Conservation (phyloP, 352 stramenopile genomes). For the Phytophthora nicotianae region DNA sequence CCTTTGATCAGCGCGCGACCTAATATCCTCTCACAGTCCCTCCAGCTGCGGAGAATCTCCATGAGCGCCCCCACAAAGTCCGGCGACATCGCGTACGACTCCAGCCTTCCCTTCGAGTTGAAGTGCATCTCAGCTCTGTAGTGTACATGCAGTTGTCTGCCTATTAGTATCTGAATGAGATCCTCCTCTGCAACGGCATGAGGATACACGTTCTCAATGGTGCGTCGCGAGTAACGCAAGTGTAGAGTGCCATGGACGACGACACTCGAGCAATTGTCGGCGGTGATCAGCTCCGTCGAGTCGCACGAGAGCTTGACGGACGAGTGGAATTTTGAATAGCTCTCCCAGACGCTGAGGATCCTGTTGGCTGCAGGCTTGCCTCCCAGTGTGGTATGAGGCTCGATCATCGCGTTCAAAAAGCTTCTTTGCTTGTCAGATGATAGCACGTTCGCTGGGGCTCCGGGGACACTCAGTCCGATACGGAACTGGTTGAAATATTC, state of each 20-base stretch:
- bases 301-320: conserved; percentile 36
- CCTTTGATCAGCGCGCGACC: conserved; percentile 37
- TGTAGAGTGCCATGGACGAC: conserved; percentile 39
- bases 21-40: conserved; percentile 46
- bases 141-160: conserved; percentile 44
- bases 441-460: neutral
- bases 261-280: conserved; percentile 32
- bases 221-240: conserved; percentile 50
- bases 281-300: conserved; percentile 29
- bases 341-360: conserved; percentile 34
- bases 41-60: conserved; percentile 41
- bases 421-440: conserved; percentile 22
- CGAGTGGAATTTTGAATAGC: conserved; percentile 37
- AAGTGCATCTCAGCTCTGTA: conserved; percentile 57
- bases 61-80: conserved; percentile 45
- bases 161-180: conserved; percentile 53
- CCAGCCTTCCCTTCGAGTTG: conserved; percentile 32
- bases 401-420: conserved; percentile 34
- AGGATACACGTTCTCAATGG: conserved; percentile 57
- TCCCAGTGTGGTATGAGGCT: conserved; percentile 30
- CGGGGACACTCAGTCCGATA: conserved; percentile 22
- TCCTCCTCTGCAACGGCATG: conserved; percentile 37
- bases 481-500: conserved; percentile 53
- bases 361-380: conserved; percentile 25
- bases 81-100: conserved; percentile 37